Conservation (phyloP, 345 rosid species). For the Lumnitzera littorea region DNA sequence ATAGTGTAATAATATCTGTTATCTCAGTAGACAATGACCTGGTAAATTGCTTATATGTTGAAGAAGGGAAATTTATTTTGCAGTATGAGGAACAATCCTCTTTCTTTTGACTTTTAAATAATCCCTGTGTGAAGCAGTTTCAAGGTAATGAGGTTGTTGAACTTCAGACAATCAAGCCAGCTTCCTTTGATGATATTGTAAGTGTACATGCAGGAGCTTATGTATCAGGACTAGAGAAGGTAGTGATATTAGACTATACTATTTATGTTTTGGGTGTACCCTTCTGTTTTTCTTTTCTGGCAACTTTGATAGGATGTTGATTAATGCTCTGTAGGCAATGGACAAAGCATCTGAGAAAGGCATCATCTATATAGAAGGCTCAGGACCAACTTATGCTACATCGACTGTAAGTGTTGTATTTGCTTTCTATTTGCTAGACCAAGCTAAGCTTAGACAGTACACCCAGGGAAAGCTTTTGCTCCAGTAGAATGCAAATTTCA, state of each 20-base stretch:
- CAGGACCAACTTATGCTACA: constrained; percentile 96
- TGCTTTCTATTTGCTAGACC: too few species aligned
- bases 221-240: constrained; percentile 83
- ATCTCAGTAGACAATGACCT: too few species aligned
- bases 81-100: background rate
- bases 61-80: too few species aligned
- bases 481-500: too few species aligned
- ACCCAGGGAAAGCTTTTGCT: too few species aligned
- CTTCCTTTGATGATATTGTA: constrained; percentile 67
- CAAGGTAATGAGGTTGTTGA: constrained; percentile 63
- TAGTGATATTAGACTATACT: constrained; percentile 15
- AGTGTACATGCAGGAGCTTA: constrained; percentile 74
- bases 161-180: constrained; percentile 61
- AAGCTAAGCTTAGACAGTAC: too few species aligned
- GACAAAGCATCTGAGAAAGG: constrained; percentile 62
- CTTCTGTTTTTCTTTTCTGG: background rate
- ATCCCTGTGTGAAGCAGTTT: constrained; percentile 37
- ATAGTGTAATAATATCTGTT: too few species aligned
- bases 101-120: background rate
- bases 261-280: background rate
- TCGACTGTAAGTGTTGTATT: constrained; percentile 30
- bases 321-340: constrained; percentile 59
- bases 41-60: too few species aligned
- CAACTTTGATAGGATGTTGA: background rate
- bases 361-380: constrained; percentile 65